These are phyloP conservation scores for Aplosporella prunicola DNA, from an alignment of 2,329 filamentous ascomycete genomes.

Conservation along the genomic window DNA sequence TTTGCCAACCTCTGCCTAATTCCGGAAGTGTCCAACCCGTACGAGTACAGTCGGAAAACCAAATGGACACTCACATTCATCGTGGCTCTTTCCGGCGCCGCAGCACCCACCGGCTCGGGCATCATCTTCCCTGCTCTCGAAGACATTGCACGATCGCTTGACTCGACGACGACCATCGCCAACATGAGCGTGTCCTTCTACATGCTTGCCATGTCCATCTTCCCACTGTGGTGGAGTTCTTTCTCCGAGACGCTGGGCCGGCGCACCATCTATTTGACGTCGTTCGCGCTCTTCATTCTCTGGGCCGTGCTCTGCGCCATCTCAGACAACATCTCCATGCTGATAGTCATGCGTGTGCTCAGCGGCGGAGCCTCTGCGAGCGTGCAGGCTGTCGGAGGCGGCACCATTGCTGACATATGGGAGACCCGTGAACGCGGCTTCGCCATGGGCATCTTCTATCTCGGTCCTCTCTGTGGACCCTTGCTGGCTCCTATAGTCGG, in stretches of 20 bases:
- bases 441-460: conserved; percentile 31
- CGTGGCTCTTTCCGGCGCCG: conserved; percentile 66
- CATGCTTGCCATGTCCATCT: conserved; percentile 34
- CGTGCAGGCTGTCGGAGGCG: conserved; percentile 30
- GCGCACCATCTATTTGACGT: conserved; percentile 27
- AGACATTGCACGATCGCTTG: conserved; percentile 24
- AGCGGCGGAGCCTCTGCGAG: conserved; percentile 29
- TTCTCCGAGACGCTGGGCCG: conserved; percentile 29
- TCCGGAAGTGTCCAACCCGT: conserved; percentile 69
- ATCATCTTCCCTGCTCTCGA: conserved; percentile 58
- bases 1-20: conserved; percentile 61
- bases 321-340: conserved; percentile 27
- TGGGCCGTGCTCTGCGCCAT: conserved; percentile 26
- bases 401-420: conserved; percentile 31
- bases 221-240: conserved; percentile 32
- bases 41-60: conserved; percentile 59
- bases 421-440: conserved; percentile 27
- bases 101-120: conserved; percentile 72
- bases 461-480: conserved; percentile 30
- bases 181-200: conserved; percentile 33
- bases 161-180: conserved; percentile 24
- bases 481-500: conserved; percentile 31
- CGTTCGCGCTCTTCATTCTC: conserved; percentile 25
- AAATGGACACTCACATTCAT: conserved; percentile 82
- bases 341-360: conserved; percentile 26